Evolutionary conservation across 1,139 yeast genomes (phyloP).

Genomic region (Sugiyamaella pinicola): DNA sequence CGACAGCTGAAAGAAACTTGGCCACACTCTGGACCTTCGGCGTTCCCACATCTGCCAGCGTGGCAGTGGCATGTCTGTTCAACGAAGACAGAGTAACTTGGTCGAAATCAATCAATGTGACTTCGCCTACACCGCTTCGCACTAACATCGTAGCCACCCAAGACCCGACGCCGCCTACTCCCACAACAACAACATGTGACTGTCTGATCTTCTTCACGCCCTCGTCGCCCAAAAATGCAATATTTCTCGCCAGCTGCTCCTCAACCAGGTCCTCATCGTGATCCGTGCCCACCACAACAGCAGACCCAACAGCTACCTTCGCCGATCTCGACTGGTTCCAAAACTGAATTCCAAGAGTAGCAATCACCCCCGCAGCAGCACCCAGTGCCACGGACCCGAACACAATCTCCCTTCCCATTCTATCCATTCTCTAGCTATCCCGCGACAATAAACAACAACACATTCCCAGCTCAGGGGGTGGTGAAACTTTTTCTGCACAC

Average conservation of each 20-base stretch:
- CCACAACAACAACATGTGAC: constrained; percentile 86
- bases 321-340: constrained; percentile 9
- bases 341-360: constrained; percentile 27
- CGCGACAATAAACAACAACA: too few relatives aligned
- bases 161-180: constrained; percentile 98
- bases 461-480: constrained; percentile 4
- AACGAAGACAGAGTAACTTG: constrained; percentile 90
- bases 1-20: constrained; percentile 62
- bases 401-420: constrained; percentile 17
- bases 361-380: constrained; percentile 24
- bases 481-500: neutral
- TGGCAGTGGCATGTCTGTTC: constrained; percentile 93
- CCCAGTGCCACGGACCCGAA: constrained; percentile 26
- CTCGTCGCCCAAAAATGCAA: constrained; percentile 83
- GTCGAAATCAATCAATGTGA: constrained; percentile 88
- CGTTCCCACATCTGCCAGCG: constrained; percentile 82
- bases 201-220: constrained; percentile 76
- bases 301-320: constrained; percentile 16
- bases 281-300: constrained; percentile 26
- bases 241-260: constrained; percentile 91
- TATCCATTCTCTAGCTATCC: neutral
- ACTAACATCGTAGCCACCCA: constrained; percentile 94
- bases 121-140: constrained; percentile 80
- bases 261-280: constrained; percentile 74
- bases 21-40: constrained; percentile 82